These are phyloP conservation scores for Trypanosoma rangeli DNA, from an alignment of 208 protist genomes.

Conservation along the genomic window DNA sequence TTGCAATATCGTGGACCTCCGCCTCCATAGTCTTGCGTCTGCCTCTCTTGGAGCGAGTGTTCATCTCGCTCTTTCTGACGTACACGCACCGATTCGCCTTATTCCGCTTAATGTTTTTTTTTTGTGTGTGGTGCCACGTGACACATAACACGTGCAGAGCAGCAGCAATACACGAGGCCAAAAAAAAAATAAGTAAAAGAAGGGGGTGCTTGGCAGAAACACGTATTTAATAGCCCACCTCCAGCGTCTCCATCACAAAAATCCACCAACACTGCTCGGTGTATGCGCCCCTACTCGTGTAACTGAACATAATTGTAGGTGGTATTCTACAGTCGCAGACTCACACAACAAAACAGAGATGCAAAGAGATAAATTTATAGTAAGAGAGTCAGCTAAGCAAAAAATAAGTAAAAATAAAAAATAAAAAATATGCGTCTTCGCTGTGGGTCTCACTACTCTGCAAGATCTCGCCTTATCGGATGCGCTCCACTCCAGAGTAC, in stretches of 20 bases:
- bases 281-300: background rate
- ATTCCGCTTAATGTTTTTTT: background rate
- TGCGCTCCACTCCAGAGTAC: conserved; percentile 55
- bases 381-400: background rate
- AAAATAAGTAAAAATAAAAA: conserved; percentile 11
- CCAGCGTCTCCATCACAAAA: too few relatives aligned
- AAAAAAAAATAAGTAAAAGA: conserved; percentile 7
- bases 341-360: background rate
- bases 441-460: background rate
- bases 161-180: background rate
- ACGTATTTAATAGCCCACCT: too few relatives aligned
- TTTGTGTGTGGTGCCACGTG: background rate
- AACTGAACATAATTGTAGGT: background rate
- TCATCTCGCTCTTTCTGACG: conserved; percentile 13
- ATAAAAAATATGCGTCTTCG: background rate
- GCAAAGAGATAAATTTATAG: background rate
- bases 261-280: background rate
- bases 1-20: conserved; percentile 27
- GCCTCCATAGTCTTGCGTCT: conserved; percentile 22
- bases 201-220: background rate
- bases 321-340: background rate
- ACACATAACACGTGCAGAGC: too few relatives aligned
- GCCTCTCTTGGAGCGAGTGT: conserved; percentile 24
- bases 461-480: conserved; percentile 10
- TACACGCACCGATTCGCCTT: background rate